These are phyloP conservation scores for Trichomonascaceae sp. DNA, from an alignment of 1,139 yeast genomes.

Conservation along the genomic window DNA sequence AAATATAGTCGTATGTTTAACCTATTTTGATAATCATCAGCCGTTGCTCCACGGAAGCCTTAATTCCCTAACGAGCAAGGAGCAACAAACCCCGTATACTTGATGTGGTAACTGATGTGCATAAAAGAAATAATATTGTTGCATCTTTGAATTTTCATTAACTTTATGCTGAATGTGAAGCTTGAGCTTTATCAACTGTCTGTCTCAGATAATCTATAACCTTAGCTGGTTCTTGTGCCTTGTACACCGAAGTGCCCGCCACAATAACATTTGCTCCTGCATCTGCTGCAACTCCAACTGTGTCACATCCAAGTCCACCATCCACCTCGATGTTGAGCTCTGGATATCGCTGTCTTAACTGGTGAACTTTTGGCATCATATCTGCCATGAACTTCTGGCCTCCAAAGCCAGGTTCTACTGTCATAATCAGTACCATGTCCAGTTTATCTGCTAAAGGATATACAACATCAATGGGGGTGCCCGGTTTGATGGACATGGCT, in stretches of 20 bases:
- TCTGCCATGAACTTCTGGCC: slow-evolving; percentile 94
- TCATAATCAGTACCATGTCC: slow-evolving; percentile 95
- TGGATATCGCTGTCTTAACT: slow-evolving; percentile 68
- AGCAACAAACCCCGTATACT: background rate
- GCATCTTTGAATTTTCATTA: background rate
- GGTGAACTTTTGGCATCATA: slow-evolving; percentile 93
- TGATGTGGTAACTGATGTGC: background rate
- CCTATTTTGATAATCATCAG: background rate
- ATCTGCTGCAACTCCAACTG: slow-evolving; percentile 74
- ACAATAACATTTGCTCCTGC: slow-evolving; percentile 98
- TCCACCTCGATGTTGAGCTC: slow-evolving; percentile 87
- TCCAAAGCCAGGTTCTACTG: slow-evolving; percentile 98
- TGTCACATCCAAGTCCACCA: slow-evolving; percentile 88
- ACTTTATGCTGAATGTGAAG: background rate
- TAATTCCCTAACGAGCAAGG: background rate
- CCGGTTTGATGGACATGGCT: slow-evolving; percentile 93
- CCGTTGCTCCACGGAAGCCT: background rate
- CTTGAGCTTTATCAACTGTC: slow-evolving; percentile 8
- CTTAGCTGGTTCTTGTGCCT: slow-evolving; percentile 69
- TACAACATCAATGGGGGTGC: slow-evolving; percentile 80
- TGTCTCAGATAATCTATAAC: slow-evolving; percentile 53
- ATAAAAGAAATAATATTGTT: background rate
- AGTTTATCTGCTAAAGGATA: slow-evolving; percentile 68
- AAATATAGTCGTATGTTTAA: background rate
- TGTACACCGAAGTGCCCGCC: slow-evolving; percentile 93